These are phyloP conservation scores for Tylopilus vinaceipallidus DNA, from an alignment of 768 basidiomycete species.

Conservation along the genomic window DNA sequence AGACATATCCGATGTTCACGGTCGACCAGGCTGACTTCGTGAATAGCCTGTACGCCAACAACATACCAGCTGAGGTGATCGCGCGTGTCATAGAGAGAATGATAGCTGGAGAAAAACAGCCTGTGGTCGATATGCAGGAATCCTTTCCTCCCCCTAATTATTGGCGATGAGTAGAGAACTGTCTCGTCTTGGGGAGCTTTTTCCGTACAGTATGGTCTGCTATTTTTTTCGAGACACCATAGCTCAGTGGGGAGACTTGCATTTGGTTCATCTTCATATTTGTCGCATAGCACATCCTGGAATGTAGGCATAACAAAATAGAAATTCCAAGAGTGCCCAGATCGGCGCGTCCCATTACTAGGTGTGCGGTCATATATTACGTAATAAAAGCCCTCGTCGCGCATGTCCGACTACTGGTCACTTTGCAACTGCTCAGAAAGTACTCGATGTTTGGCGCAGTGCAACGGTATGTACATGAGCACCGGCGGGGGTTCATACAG, in stretches of 20 bases:
- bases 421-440: too few relatives aligned
- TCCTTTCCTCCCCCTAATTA: slow-evolving; percentile 16
- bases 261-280: neutral
- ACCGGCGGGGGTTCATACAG: slow-evolving; percentile 46
- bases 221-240: neutral
- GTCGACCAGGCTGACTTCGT: slow-evolving; percentile 21
- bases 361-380: too few relatives aligned
- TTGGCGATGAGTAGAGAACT: neutral
- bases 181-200: neutral
- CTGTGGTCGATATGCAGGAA: slow-evolving; percentile 7
- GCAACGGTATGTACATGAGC: slow-evolving; percentile 48
- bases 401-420: too few relatives aligned
- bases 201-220: neutral
- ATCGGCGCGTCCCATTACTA: too few relatives aligned
- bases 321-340: too few relatives aligned
- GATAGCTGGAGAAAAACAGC: slow-evolving; percentile 13
- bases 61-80: slow-evolving; percentile 15
- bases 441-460: slow-evolving; percentile 43
- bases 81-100: slow-evolving; percentile 22
- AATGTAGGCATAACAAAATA: too few relatives aligned
- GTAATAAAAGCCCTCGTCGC: neutral
- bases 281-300: too few relatives aligned
- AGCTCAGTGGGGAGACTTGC: neutral
- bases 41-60: slow-evolving; percentile 13
- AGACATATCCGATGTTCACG: slow-evolving; percentile 11